phyloP scores from a whole-genome alignment of 768 basidiomycete genomes.

The Cytidiella melzeri region DNA sequence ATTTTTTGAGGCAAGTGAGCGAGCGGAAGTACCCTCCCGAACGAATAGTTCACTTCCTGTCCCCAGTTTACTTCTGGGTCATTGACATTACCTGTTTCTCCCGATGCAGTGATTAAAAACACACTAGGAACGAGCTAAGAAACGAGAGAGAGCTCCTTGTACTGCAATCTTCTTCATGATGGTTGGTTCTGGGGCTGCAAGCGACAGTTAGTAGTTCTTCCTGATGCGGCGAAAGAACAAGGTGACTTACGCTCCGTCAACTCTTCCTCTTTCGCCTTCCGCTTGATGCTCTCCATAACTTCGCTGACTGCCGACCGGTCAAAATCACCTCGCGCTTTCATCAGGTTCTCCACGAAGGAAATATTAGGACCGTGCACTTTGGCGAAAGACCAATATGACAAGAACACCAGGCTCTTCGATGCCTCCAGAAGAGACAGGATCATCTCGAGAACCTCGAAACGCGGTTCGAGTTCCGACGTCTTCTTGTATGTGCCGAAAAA shows the following conservation, averaged over 20 bases:
- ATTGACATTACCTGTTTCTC: no score
- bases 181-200: constrained; percentile 69
- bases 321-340: constrained; percentile 86
- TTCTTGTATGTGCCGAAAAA: constrained; percentile 81
- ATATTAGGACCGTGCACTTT: constrained; percentile 91
- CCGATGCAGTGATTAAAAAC: not conserved
- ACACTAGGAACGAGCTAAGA: constrained; percentile 36
- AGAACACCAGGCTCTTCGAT: constrained; percentile 81
- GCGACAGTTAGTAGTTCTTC: constrained; percentile 1
- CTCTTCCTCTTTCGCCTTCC: constrained; percentile 88
- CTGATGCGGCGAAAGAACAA: not conserved
- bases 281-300: constrained; percentile 88
- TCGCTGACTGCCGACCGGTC: constrained; percentile 85
- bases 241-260: constrained; percentile 67
- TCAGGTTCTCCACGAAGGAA: constrained; percentile 82
- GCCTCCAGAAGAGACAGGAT: constrained; percentile 78
- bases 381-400: constrained; percentile 93
- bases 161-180: constrained; percentile 89
- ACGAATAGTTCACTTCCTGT: no score
- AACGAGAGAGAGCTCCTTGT: constrained; percentile 68
- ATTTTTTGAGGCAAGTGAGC: no score
- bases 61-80: no score
- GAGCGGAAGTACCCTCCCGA: no score
- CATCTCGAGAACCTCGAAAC: constrained; percentile 84
- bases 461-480: constrained; percentile 69